phyloP scores from a whole-genome alignment of 345 rosid genomes.

The Limnanthes douglasii region DNA sequence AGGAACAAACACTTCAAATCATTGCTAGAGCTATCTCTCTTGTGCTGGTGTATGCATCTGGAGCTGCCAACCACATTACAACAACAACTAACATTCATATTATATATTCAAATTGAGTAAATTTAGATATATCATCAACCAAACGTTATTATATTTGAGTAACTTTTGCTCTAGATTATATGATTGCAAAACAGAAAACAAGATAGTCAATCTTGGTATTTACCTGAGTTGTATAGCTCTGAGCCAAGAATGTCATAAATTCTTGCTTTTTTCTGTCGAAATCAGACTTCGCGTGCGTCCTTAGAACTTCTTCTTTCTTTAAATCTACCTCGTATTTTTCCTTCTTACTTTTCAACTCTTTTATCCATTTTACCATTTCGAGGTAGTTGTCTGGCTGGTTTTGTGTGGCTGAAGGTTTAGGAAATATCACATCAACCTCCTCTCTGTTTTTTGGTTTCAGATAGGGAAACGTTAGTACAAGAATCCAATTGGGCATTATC shows the following conservation, averaged over 20 bases:
- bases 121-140: too few species aligned
- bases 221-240: too few species aligned
- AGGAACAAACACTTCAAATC: too few species aligned
- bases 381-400: conserved; percentile 14
- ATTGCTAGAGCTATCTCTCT: too few species aligned
- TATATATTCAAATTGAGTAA: too few species aligned
- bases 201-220: too few species aligned
- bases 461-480: background rate
- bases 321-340: conserved; percentile 51
- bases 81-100: too few species aligned
- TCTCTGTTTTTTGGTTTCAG: conserved; percentile 22
- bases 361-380: conserved; percentile 53
- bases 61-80: too few species aligned
- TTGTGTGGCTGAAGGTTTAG: conserved; percentile 22
- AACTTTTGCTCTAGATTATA: too few species aligned
- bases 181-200: too few species aligned
- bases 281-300: conserved; percentile 18
- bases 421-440: conserved; percentile 53
- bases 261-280: conserved; percentile 72
- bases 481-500: background rate
- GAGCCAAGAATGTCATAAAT: conserved; percentile 47
- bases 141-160: too few species aligned
- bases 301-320: conserved; percentile 45
- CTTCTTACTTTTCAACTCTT: conserved; percentile 46
- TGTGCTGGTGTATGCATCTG: too few species aligned